Evolutionary conservation across 2,329 filamentous ascomycete genomes (phyloP), one percentile per base, ranked within the genome.

Genomic region (Shiraia sp.): DNA sequence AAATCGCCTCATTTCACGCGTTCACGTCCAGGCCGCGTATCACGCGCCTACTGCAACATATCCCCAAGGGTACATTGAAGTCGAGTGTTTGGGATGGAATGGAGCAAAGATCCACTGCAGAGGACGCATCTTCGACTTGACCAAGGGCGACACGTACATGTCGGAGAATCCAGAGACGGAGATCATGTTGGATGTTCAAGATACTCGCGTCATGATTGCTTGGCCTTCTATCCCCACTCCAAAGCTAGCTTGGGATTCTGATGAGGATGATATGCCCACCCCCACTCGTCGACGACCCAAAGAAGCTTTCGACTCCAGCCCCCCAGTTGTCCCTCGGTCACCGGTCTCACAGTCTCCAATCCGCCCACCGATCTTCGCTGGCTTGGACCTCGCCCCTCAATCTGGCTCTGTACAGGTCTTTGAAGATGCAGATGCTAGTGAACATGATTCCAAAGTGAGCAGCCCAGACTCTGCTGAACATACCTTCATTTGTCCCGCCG

Each of bases 71-170:
- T 86, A 83, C 69, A 82, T 99, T 32, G 88, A 96, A 70, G 87
- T 99, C 58, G 79, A 89, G 61, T 99, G 93, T 76, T 82, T 87
- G 61, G 93, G 93, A 15, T 97, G 92, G 92, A 99, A 99, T 69
- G 93, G 93, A 12, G 78, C 93, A 53, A 95, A 90, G 74, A 74
- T 99, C 55, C 90, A 96, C 72, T 96, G 90, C 75, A 87, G 92
- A 71, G 90, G 90, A 42, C 84, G 86, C 54, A 87, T 89, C 3
- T 92, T 88, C 77, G 89, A 96, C 54, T 72, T 99, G 60, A 79
- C 77, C 51, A 96, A 96, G 74, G 90, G 88, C 13, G 90, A 96
- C 66, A 87, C 83, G 35, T 97, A 96, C 70, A 87, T 85, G 32
- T 95, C 90, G 43, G 89, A 95, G 71, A 91, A 90, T 22, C 88